A percentile compares a stretch with the other conserved stretches of the same genome.
These are phyloP conservation scores for Eucalyptus cloeziana DNA, from an alignment of 345 rosid species.

Conservation along the genomic window DNA sequence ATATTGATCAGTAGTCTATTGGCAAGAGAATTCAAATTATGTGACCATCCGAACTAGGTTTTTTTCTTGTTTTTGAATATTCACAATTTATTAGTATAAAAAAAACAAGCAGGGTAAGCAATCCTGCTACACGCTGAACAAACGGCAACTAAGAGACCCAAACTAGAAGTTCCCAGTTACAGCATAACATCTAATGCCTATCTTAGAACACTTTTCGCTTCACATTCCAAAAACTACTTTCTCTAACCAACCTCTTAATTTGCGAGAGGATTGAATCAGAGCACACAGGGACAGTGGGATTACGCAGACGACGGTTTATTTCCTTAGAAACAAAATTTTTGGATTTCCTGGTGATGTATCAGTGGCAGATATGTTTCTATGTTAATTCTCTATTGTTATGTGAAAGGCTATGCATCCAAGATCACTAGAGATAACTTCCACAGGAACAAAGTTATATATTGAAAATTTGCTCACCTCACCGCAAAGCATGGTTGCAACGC, in stretches of 20 bases:
- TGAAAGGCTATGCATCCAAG: constrained; percentile 17
- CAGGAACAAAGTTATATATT: constrained; percentile 24
- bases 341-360: not conserved
- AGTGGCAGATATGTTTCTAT: not conserved
- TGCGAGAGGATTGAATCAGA: not conserved
- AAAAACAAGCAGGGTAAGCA: not conserved
- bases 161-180: not conserved
- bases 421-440: not conserved
- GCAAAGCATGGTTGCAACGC: constrained; percentile 18
- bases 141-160: not conserved
- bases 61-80: not conserved
- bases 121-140: not conserved
- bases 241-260: not conserved
- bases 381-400: not conserved
- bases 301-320: not conserved
- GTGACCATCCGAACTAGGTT: not conserved
- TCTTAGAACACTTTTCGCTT: not conserved
- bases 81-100: not conserved
- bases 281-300: not conserved
- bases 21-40: not conserved
- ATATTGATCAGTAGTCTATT: not conserved
- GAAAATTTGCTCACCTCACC: constrained; percentile 14
- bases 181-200: not conserved
- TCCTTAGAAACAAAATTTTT: not conserved
- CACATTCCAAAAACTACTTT: not conserved